Conservation (phyloP, 164 flowering plant species). For the Aristolochia californica region DNA sequence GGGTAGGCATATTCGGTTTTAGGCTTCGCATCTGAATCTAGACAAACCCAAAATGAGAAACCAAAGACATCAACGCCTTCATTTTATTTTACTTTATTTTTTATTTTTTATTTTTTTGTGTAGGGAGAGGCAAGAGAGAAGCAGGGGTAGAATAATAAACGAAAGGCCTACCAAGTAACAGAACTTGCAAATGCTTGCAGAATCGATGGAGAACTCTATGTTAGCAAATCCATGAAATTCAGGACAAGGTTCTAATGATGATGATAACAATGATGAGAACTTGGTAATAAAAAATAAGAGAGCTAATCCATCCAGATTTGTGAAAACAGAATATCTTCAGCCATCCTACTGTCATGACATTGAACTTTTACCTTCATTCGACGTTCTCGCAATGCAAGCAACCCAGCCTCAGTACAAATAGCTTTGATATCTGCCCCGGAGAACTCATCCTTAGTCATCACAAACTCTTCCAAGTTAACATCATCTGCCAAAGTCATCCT, state of each 20-base stretch:
- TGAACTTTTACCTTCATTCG: conserved; percentile 66
- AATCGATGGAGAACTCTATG: too few relatives aligned
- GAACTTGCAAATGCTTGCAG: too few relatives aligned
- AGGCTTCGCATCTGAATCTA: not conserved
- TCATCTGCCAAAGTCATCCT: conserved; percentile 91
- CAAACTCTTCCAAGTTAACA: conserved; percentile 92
- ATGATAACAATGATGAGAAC: not conserved
- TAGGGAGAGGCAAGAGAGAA: too few relatives aligned
- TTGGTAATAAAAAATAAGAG: not conserved
- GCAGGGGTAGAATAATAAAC: too few relatives aligned
- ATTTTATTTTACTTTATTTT: too few relatives aligned
- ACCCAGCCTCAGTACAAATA: conserved; percentile 91
- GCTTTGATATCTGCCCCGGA: conserved; percentile 96
- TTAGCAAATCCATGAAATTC: too few relatives aligned
- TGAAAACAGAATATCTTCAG: not conserved
- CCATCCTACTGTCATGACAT: too few relatives aligned
- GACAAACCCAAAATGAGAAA: not conserved
- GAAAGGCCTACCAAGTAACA: too few relatives aligned
- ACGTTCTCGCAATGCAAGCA: conserved; percentile 87
- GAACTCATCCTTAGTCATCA: conserved; percentile 86
- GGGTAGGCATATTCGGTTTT: not conserved
- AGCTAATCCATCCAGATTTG: not conserved
- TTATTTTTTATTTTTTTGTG: too few relatives aligned
- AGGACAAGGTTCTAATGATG: too few relatives aligned
- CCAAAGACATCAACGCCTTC: not conserved